These are phyloP conservation scores for Termitomyces sp. DNA, from an alignment of 768 basidiomycete genomes.

Conservation along the genomic window DNA sequence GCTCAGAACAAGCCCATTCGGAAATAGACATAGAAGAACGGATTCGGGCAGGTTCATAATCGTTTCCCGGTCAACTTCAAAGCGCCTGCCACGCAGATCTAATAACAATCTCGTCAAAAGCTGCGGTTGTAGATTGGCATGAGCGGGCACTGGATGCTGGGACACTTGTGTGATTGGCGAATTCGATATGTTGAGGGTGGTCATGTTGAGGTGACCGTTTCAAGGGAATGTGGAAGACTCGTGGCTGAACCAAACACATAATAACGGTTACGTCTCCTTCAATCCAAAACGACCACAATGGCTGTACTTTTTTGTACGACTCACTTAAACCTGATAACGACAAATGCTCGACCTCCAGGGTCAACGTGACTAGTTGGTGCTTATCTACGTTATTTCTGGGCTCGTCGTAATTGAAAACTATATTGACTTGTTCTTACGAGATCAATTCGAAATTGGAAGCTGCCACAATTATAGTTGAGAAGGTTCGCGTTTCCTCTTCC, in stretches of 20 bases:
- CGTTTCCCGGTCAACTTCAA: slow-evolving; percentile 94
- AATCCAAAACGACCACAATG: not conserved
- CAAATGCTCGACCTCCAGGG: not conserved
- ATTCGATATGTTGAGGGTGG: slow-evolving; percentile 35
- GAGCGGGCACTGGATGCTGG: slow-evolving; percentile 57
- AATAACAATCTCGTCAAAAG: slow-evolving; percentile 84
- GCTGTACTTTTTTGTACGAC: not conserved
- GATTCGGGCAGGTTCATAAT: slow-evolving; percentile 99
- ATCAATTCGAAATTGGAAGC: not conserved
- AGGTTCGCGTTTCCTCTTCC: not conserved
- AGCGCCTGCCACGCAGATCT: slow-evolving; percentile 86
- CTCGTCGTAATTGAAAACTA: not conserved
- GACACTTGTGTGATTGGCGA: slow-evolving; percentile 58
- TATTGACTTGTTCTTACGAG: not conserved
- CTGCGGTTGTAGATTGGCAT: slow-evolving; percentile 76
- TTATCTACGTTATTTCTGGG: not conserved
- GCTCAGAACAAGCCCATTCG: slow-evolving; percentile 92
- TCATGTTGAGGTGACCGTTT: slow-evolving; percentile 22
- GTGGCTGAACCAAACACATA: slow-evolving; percentile 12
- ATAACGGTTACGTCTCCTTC: slow-evolving; percentile 6
- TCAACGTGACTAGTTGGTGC: not conserved
- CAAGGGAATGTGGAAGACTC: slow-evolving; percentile 5
- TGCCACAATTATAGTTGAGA: not conserved
- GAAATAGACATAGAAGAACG: slow-evolving; percentile 92
- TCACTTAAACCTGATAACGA: not conserved